Evolutionary conservation across 1,284 basidiomycete genomes (phyloP), one percentile per base, ranked within the genome.

Genomic region (Ceratobasidium sp.): DNA sequence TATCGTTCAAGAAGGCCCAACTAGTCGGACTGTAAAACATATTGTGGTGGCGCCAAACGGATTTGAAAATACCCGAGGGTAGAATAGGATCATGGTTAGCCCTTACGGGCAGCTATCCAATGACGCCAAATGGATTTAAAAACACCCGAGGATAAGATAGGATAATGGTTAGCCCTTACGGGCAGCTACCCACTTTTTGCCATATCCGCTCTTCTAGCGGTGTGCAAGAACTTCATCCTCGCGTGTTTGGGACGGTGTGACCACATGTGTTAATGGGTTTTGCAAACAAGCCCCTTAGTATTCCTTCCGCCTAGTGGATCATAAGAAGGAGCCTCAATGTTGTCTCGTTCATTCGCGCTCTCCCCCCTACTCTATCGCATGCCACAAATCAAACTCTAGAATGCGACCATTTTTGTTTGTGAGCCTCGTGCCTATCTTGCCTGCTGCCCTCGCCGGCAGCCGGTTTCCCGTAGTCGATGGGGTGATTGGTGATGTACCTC

Each of bases 1-100:
- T 90, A 78, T 87, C 86, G 80, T 91, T 90, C 77, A 89, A 80
- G 83, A 89, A 90, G 3, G 87, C 89, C 84, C 85, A 81, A 30
- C 78, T 84, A 60, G 54, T 52, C 23, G 60, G 46, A 38, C 60
- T 55, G 30, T 76, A 57, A 35, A 57, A 65, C 64, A 76, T 76
- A 52, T 65, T 30, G 27, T 2, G 27, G 27, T 30, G 27, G 2
- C 27, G 27, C 27, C 27, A 30, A 30, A 30, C 27, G 27, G 27
- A 2, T 30, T 30, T 30, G 27, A 30, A 30, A 30, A 30, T 30
- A 30, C 27, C 27, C 27, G 27, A 30, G 27, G 27, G 2, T 30
- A 30, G 27, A 2, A 30, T 30, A 2, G 27, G 27, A 30, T 30
- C 0, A 30, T 30, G 27, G 27, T 30, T 30, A 30, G 27, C 27